phyloP scores from a whole-genome alignment of 495 filamentous ascomycete species.

The Massariosphaeria phaeospora region DNA sequence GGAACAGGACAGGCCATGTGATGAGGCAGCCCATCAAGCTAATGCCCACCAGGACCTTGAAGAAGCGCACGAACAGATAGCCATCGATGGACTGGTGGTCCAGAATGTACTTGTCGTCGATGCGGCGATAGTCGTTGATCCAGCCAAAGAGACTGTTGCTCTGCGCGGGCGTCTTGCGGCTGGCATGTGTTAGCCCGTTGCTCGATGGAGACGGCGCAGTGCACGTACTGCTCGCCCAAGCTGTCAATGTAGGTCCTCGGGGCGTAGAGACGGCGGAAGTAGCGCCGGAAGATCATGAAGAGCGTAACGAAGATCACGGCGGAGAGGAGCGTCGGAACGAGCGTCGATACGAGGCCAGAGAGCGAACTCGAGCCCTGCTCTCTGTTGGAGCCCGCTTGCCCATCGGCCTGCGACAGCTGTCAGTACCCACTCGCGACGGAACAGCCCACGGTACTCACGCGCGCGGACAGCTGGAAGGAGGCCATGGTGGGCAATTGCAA shows the following conservation, averaged over 20 bases:
- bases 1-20: slow-evolving; percentile 45
- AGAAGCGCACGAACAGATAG: slow-evolving; percentile 44
- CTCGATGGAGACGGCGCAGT: not conserved
- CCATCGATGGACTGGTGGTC: slow-evolving; percentile 84
- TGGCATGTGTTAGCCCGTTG: not conserved
- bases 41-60: slow-evolving; percentile 41
- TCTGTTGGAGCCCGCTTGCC: slow-evolving; percentile 8
- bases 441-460: slow-evolving; percentile 1
- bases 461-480: not conserved
- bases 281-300: slow-evolving; percentile 73
- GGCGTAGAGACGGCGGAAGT: slow-evolving; percentile 72
- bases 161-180: slow-evolving; percentile 49
- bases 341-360: slow-evolving; percentile 61
- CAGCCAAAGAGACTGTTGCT: slow-evolving; percentile 65
- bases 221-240: slow-evolving; percentile 54
- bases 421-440: not conserved
- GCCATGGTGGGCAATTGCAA: slow-evolving; percentile 16
- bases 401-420: slow-evolving; percentile 8
- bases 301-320: slow-evolving; percentile 59
- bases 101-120: slow-evolving; percentile 78
- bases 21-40: slow-evolving; percentile 43
- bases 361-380: slow-evolving; percentile 45
- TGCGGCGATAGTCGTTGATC: slow-evolving; percentile 68
- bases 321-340: slow-evolving; percentile 63
- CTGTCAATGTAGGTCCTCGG: slow-evolving; percentile 82